Evolutionary conservation across 2,329 filamentous ascomycete species (phyloP).

Genomic region (Colletotrichum sp.): DNA sequence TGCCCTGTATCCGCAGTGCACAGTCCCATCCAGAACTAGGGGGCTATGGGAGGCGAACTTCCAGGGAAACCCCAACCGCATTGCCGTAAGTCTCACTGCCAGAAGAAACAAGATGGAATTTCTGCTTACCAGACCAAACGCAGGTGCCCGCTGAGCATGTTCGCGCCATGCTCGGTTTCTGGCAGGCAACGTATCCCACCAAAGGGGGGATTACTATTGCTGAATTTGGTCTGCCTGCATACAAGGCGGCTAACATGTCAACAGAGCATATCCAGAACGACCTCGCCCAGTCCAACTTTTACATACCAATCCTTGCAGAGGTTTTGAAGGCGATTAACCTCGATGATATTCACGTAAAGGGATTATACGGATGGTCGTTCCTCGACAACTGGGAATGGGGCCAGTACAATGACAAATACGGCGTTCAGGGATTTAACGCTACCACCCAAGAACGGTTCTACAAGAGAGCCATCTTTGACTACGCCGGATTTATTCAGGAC

Average conservation of each 20-base stretch:
- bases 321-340: slow-evolving; percentile 60
- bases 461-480: slow-evolving; percentile 64
- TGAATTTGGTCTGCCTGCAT: slow-evolving; percentile 64
- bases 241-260: slow-evolving; percentile 45
- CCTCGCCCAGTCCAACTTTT: slow-evolving; percentile 60
- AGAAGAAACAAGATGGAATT: neutral
- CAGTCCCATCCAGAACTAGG: slow-evolving; percentile 28
- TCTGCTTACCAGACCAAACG: neutral
- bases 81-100: neutral
- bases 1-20: slow-evolving; percentile 44
- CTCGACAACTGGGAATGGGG: slow-evolving; percentile 50
- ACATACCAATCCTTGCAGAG: slow-evolving; percentile 54
- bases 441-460: slow-evolving; percentile 56
- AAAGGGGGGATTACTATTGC: slow-evolving; percentile 48
- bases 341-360: slow-evolving; percentile 59
- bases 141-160: slow-evolving; percentile 55
- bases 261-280: slow-evolving; percentile 42
- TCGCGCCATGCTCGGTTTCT: slow-evolving; percentile 57
- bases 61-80: slow-evolving; percentile 57
- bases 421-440: slow-evolving; percentile 60
- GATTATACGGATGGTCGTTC: slow-evolving; percentile 59
- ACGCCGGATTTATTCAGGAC: slow-evolving; percentile 50
- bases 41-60: slow-evolving; percentile 39
- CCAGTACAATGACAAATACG: slow-evolving; percentile 51
- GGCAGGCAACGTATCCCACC: slow-evolving; percentile 58